phyloP scores from a whole-genome alignment of 169 alveolate genomes.

The Eimeria falciformis region DNA sequence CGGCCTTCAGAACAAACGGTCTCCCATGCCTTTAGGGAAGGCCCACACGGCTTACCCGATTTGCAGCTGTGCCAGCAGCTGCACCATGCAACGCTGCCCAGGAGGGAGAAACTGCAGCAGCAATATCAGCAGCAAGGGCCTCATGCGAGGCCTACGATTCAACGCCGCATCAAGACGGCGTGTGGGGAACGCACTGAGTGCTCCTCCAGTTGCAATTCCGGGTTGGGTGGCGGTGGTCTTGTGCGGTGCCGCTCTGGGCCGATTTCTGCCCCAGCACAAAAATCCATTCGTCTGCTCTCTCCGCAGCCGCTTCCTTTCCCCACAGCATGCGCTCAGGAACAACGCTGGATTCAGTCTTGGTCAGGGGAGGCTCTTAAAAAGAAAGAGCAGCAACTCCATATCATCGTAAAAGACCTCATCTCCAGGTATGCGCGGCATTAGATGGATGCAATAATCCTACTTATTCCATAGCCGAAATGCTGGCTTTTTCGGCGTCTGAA shows the following conservation, averaged over 20 bases:
- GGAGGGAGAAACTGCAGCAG: background rate
- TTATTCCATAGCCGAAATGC: too few relatives aligned
- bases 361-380: slow-evolving; percentile 34
- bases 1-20: too few relatives aligned
- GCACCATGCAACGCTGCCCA: background rate
- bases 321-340: slow-evolving; percentile 15
- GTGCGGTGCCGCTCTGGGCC: slow-evolving; percentile 63
- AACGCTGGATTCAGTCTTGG: slow-evolving; percentile 54
- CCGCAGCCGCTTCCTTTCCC: slow-evolving; percentile 20
- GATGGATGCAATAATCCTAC: too few relatives aligned
- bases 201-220: too few relatives aligned
- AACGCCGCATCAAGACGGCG: too few relatives aligned
- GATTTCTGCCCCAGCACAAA: background rate
- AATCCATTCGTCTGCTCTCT: background rate
- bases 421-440: background rate
- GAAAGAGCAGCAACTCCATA: slow-evolving; percentile 34
- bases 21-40: too few relatives aligned
- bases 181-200: too few relatives aligned
- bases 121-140: too few relatives aligned
- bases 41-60: too few relatives aligned
- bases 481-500: too few relatives aligned
- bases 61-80: too few relatives aligned
- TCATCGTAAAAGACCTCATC: slow-evolving; percentile 15
- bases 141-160: too few relatives aligned
- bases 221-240: background rate